Evolutionary conservation across 345 rosid species (phyloP).

Genomic region (Pugionium dolabratum): DNA sequence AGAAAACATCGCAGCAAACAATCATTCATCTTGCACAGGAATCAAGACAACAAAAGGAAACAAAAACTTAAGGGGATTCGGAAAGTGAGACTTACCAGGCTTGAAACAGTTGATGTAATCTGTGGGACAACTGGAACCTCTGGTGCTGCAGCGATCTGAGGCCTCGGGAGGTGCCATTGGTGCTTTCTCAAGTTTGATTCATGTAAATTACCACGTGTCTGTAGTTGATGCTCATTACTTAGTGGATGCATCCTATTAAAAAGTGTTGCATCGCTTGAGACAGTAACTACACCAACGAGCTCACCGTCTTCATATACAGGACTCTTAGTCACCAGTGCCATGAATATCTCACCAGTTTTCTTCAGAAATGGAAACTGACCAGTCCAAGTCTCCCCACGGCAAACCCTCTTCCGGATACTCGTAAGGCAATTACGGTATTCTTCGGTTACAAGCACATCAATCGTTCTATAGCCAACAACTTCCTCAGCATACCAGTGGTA

Average conservation of each 20-base stretch:
- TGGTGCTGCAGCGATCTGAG: slow-evolving; percentile 44
- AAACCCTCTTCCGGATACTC: slow-evolving; percentile 49
- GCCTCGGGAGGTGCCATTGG: slow-evolving; percentile 63
- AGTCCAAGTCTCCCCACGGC: slow-evolving; percentile 68
- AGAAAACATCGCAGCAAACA: slow-evolving; percentile 26
- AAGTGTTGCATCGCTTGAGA: slow-evolving; percentile 70
- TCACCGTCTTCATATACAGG: slow-evolving; percentile 64
- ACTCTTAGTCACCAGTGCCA: slow-evolving; percentile 70
- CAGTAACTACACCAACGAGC: slow-evolving; percentile 68
- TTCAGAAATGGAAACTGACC: slow-evolving; percentile 84
- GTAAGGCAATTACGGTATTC: slow-evolving; percentile 47
- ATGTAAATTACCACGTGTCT: slow-evolving; percentile 38
- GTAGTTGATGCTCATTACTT: slow-evolving; percentile 38
- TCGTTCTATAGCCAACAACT: slow-evolving; percentile 55
- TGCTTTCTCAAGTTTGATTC: slow-evolving; percentile 52
- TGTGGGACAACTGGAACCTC: slow-evolving; percentile 44
- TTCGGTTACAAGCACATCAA: slow-evolving; percentile 60
- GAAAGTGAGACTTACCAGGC: slow-evolving; percentile 54
- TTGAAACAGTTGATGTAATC: slow-evolving; percentile 70
- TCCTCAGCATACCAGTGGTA: slow-evolving; percentile 81
- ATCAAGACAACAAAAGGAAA: not conserved
- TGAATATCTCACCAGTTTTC: slow-evolving; percentile 65
- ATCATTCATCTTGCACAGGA: slow-evolving; percentile 3
- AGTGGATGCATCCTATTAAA: slow-evolving; percentile 47
- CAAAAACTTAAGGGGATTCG: not conserved